phyloP scores from a whole-genome alignment of 2,329 filamentous ascomycete species.

The Dactylonectria estremocensis region DNA sequence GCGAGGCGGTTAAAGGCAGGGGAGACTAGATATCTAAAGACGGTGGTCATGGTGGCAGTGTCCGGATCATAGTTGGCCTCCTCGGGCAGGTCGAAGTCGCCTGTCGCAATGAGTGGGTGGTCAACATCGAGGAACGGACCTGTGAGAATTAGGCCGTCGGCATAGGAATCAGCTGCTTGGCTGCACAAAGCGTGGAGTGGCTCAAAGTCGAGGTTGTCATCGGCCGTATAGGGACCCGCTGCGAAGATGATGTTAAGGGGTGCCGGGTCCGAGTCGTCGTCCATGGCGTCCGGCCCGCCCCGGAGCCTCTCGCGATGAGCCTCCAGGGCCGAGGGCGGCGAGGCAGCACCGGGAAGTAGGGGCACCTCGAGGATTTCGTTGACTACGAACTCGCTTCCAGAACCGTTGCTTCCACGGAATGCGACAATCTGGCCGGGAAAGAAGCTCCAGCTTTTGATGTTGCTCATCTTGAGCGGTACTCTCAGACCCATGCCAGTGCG shows the following conservation, averaged over 20 bases:
- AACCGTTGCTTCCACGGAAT: conserved; percentile 87
- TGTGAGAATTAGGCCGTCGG: conserved; percentile 83
- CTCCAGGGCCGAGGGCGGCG: conserved; percentile 75
- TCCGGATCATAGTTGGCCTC: conserved; percentile 80
- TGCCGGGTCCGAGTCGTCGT: conserved; percentile 63
- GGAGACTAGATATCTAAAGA: conserved; percentile 87
- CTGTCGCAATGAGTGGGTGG: conserved; percentile 87
- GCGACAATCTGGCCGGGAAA: conserved; percentile 97
- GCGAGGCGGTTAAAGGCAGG: conserved; percentile 80
- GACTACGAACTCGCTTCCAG: conserved; percentile 86
- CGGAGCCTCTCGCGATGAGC: conserved; percentile 78
- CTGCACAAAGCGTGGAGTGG: conserved; percentile 86
- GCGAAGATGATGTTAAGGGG: conserved; percentile 85
- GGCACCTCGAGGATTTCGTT: conserved; percentile 83
- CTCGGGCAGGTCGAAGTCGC: conserved; percentile 83
- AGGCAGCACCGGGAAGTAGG: conserved; percentile 81
- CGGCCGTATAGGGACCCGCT: conserved; percentile 91
- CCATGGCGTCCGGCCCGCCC: conserved; percentile 75
- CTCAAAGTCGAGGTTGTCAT: conserved; percentile 93
- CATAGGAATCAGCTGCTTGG: conserved; percentile 80
- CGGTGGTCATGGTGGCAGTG: conserved; percentile 82
- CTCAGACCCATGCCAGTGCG: conserved; percentile 86
- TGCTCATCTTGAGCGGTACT: conserved; percentile 83
- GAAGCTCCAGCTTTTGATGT: conserved; percentile 80
- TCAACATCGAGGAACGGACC: conserved; percentile 95